Conservation (phyloP, 805 yeast genomes). For the Yamadazyma kitorensis region DNA sequence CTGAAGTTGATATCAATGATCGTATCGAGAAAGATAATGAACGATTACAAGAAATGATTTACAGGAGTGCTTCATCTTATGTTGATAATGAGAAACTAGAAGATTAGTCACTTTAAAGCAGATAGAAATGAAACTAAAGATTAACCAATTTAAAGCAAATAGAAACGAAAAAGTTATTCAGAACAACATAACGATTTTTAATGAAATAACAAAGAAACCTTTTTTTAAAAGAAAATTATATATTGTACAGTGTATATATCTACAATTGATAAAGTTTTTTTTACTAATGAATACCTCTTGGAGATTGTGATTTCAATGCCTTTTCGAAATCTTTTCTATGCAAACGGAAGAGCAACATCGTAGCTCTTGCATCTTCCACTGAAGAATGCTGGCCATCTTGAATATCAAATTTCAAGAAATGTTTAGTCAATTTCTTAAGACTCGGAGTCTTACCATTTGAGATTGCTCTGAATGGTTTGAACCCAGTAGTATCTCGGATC, state of each 20-base stretch:
- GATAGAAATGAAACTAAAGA: too few species aligned
- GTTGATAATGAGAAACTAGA: constrained; percentile 36
- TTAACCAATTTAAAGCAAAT: too few species aligned
- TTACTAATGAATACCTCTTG: too few species aligned
- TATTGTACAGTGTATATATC: too few species aligned
- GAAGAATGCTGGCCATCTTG: constrained; percentile 81
- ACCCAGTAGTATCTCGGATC: constrained; percentile 74
- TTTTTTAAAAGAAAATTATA: too few species aligned
- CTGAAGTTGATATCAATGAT: constrained; percentile 13
- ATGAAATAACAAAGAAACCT: background rate
- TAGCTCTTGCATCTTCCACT: constrained; percentile 85
- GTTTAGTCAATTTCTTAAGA: constrained; percentile 60
- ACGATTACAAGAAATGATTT: constrained; percentile 30
- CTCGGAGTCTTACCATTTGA: constrained; percentile 71
- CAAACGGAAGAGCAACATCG: constrained; percentile 74
- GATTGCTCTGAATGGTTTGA: constrained; percentile 54
- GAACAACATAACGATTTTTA: background rate
- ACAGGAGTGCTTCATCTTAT: constrained; percentile 33
- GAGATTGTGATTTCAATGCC: background rate
- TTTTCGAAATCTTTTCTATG: constrained; percentile 62
- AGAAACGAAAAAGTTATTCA: too few species aligned
- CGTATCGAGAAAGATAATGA: constrained; percentile 17
- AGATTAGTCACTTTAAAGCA: too few species aligned
- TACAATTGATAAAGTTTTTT: too few species aligned
- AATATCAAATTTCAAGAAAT: constrained; percentile 56